phyloP scores from a whole-genome alignment of 148 eudicot species.

The Polygonum maritimum region DNA sequence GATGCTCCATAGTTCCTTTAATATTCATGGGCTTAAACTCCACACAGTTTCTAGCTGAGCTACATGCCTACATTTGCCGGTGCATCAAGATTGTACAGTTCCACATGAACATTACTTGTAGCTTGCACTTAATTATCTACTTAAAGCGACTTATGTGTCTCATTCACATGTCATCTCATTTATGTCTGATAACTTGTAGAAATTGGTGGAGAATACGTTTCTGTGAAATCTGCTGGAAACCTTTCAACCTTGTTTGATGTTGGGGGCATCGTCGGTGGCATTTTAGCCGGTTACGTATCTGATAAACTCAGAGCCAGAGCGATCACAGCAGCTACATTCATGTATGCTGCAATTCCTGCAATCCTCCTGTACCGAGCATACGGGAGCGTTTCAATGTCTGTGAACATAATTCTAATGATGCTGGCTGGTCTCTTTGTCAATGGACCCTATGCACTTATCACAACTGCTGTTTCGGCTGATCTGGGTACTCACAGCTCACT shows the following conservation, averaged over 20 bases:
- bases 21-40: background rate
- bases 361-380: conserved; percentile 72
- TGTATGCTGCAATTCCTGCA: conserved; percentile 78
- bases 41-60: background rate
- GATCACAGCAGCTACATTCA: conserved; percentile 78
- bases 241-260: conserved; percentile 92
- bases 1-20: background rate
- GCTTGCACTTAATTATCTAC: background rate
- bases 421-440: conserved; percentile 73
- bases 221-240: conserved; percentile 90
- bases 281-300: conserved; percentile 81
- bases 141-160: background rate
- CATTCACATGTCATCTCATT: background rate
- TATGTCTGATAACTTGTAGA: conserved; percentile 29
- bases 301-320: conserved; percentile 88
- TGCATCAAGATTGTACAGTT: no score
- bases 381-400: conserved; percentile 53
- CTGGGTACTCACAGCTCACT: conserved; percentile 90
- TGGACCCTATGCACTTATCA: conserved; percentile 95
- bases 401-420: conserved; percentile 81
- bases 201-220: conserved; percentile 73
- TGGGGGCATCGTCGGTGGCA: conserved; percentile 91
- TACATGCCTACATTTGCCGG: no score
- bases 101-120: background rate
- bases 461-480: conserved; percentile 97